A percentile compares a stretch with the other conserved stretches of the same genome.
phyloP scores from a whole-genome alignment of 2,329 filamentous ascomycete species.

The Diplodia scrobiculata region DNA sequence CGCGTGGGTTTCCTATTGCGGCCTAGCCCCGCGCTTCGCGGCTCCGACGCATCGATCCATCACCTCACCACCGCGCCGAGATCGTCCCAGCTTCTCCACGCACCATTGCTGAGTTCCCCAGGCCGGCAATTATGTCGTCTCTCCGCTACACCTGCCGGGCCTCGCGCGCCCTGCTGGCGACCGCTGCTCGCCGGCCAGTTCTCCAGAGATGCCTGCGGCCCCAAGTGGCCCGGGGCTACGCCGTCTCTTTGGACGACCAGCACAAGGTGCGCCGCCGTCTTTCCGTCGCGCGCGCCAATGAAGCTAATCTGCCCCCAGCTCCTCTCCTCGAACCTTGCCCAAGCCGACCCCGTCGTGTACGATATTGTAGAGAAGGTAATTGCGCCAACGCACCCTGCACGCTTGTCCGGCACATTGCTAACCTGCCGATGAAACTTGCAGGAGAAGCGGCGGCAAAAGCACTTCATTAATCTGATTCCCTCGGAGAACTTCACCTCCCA shows the following conservation, averaged over 20 bases:
- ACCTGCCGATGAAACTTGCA: slow-evolving; percentile 44
- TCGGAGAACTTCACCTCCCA: slow-evolving; percentile 99
- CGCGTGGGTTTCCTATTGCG: slow-evolving; percentile 5
- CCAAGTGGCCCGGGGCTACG: slow-evolving; percentile 45
- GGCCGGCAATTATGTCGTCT: slow-evolving; percentile 45
- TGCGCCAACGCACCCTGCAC: background rate
- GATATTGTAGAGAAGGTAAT: slow-evolving; percentile 86
- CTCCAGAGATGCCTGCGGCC: slow-evolving; percentile 37
- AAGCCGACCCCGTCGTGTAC: slow-evolving; percentile 84
- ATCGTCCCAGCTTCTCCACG: slow-evolving; percentile 8
- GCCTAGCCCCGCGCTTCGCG: background rate
- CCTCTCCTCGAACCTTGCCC: slow-evolving; percentile 73
- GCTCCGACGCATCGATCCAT: slow-evolving; percentile 17
- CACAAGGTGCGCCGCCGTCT: slow-evolving; percentile 46
- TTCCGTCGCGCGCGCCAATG: background rate
- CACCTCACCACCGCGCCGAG: slow-evolving; percentile 28
- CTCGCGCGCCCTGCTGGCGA: slow-evolving; percentile 42
- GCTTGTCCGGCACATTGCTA: slow-evolving; percentile 15
- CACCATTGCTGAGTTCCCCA: slow-evolving; percentile 22
- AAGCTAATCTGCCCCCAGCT: slow-evolving; percentile 58
- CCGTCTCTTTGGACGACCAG: slow-evolving; percentile 51
- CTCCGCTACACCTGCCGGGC: slow-evolving; percentile 46
- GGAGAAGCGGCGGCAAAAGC: slow-evolving; percentile 95
- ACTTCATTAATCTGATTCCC: slow-evolving; percentile 98
- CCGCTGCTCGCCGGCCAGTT: slow-evolving; percentile 28